Percentiles rank a stretch among this genome's conserved stretches.
phyloP scores from a whole-genome alignment of 2,329 filamentous ascomycete genomes.

The Aphanocladium album region DNA sequence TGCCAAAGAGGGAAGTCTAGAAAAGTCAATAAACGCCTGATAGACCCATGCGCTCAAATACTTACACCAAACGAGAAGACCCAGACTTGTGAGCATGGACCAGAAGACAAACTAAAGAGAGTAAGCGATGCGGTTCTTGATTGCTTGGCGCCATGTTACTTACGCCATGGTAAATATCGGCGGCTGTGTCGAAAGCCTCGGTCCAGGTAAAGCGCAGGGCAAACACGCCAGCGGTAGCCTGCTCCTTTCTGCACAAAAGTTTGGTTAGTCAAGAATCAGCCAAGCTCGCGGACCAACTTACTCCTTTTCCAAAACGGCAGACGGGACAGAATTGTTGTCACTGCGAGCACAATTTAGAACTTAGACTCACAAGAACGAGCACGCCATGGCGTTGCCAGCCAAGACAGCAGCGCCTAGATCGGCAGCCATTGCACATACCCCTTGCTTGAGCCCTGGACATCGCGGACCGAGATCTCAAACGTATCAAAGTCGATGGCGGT shows the following conservation, averaged over 20 bases:
- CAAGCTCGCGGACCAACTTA: conserved; percentile 42
- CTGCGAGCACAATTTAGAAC: conserved; percentile 42
- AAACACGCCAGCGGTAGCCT: conserved; percentile 65
- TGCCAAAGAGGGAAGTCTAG: conserved; percentile 93
- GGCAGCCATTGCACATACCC: conserved; percentile 98
- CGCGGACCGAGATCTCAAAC: conserved; percentile 82
- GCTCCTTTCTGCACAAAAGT: conserved; percentile 59
- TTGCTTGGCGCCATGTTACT: conserved; percentile 27
- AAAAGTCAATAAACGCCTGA: conserved; percentile 4
- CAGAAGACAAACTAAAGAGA: conserved; percentile 77
- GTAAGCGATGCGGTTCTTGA: conserved; percentile 13
- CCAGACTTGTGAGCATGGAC: conserved; percentile 87
- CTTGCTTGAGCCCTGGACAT: conserved; percentile 86
- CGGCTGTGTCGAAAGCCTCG: conserved; percentile 72
- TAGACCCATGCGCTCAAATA: conserved; percentile 19
- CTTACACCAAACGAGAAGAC: conserved; percentile 89
- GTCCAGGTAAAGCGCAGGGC: conserved; percentile 66
- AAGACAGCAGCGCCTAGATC: conserved; percentile 55
- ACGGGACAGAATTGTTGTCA: conserved; percentile 41
- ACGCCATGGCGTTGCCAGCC: conserved; percentile 28
- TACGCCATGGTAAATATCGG: conserved; percentile 90
- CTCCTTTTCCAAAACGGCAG: conserved; percentile 64
- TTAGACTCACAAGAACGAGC: conserved; percentile 21
- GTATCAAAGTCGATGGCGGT: conserved; percentile 87
- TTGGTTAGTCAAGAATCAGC: conserved; percentile 17